A percentile compares a stretch with the other conserved stretches of the same genome.
Conservation (phyloP, 2,329 filamentous ascomycete genomes). For the Clathrospora elynae region DNA sequence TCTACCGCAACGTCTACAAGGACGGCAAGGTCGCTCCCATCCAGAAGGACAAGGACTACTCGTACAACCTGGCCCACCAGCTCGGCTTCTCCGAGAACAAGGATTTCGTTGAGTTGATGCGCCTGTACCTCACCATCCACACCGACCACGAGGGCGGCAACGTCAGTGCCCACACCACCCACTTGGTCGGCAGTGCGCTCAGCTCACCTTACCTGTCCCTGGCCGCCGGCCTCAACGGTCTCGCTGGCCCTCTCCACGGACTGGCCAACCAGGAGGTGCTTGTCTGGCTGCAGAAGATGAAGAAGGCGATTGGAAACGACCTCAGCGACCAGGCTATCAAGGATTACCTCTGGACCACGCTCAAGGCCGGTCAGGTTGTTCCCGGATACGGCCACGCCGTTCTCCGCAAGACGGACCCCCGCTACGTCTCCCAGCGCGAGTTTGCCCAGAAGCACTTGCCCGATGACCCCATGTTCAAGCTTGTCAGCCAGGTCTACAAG, state of each 20-base stretch:
- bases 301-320: slow-evolving; percentile 90
- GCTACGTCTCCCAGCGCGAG: slow-evolving; percentile 97
- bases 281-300: slow-evolving; percentile 99
- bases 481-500: slow-evolving; percentile 99
- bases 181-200: slow-evolving; percentile 94
- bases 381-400: slow-evolving; percentile 99
- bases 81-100: slow-evolving; percentile 93
- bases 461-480: slow-evolving; percentile 99
- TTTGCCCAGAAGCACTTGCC: slow-evolving; percentile 94
- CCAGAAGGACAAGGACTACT: slow-evolving; percentile 99
- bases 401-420: slow-evolving; percentile 98
- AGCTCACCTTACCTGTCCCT: slow-evolving; percentile 98
- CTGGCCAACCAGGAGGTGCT: slow-evolving; percentile 99
- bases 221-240: slow-evolving; percentile 94
- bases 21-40: slow-evolving; percentile 95
- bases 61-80: slow-evolving; percentile 99
- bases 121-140: slow-evolving; percentile 99
- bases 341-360: slow-evolving; percentile 97
- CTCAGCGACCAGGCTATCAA: slow-evolving; percentile 95
- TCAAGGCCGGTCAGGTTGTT: slow-evolving; percentile 94
- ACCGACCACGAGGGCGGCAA: slow-evolving; percentile 99
- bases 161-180: slow-evolving; percentile 97
- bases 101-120: slow-evolving; percentile 98
- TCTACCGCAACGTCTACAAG: slow-evolving; percentile 99
- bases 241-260: slow-evolving; percentile 97